A percentile compares a stretch with the other conserved stretches of the same genome.
Evolutionary conservation across 208 protist genomes (phyloP).

Genomic region (Endotrypanum monterogeii): DNA sequence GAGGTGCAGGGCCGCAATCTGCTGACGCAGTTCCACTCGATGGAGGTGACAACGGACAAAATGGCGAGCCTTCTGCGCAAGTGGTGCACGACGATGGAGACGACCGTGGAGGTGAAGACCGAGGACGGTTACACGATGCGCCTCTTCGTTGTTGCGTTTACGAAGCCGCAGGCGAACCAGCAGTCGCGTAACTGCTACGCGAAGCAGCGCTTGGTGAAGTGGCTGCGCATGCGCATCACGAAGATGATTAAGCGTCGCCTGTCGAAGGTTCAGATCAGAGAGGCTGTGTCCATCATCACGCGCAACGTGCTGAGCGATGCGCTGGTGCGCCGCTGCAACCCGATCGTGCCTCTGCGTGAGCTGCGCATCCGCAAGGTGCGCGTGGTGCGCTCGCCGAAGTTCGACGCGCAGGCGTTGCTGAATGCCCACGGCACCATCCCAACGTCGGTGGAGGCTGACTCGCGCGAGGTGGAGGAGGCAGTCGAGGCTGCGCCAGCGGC

Average conservation of each 20-base stretch:
- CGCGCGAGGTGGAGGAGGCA: conserved; percentile 76
- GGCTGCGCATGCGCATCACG: conserved; percentile 95
- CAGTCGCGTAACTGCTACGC: conserved; percentile 98
- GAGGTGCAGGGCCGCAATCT: conserved; percentile 97
- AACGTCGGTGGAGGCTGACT: conserved; percentile 75
- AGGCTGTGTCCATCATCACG: conserved; percentile 95
- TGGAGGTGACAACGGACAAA: conserved; percentile 99
- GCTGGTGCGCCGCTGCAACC: conserved; percentile 94
- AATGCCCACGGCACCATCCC: conserved; percentile 92
- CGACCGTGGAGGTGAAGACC: conserved; percentile 95
- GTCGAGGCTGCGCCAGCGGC: conserved; percentile 48
- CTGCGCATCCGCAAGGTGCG: conserved; percentile 98
- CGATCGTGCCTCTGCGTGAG: conserved; percentile 98
- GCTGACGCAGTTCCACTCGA: conserved; percentile 99
- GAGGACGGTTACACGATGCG: conserved; percentile 97
- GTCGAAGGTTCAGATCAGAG: conserved; percentile 89
- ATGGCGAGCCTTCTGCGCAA: conserved; percentile 97
- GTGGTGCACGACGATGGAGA: conserved; percentile 99
- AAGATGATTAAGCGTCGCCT: conserved; percentile 95
- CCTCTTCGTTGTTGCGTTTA: conserved; percentile 99
- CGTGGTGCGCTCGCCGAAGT: conserved; percentile 97
- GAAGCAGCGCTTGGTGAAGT: conserved; percentile 94
- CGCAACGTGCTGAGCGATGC: conserved; percentile 95
- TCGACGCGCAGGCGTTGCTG: conserved; percentile 93
- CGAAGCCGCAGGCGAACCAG: conserved; percentile 94